Conservation (phyloP, 2,329 filamentous ascomycete genomes). For the Verticillium dahliae region DNA sequence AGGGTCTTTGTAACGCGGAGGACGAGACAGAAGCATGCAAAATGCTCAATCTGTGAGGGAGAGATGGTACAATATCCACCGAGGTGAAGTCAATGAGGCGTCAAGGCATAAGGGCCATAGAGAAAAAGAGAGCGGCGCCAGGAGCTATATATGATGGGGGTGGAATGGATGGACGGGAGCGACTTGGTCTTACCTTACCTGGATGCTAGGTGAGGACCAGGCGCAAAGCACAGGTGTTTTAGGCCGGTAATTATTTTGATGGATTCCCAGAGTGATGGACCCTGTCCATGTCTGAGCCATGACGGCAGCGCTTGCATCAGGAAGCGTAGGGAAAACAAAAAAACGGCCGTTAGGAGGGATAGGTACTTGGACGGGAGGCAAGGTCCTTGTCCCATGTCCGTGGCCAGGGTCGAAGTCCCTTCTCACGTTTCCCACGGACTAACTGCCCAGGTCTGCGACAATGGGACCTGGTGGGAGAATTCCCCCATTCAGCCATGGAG, state of each 20-base stretch:
- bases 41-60: neutral
- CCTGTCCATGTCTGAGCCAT: slow-evolving; percentile 14
- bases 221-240: slow-evolving; percentile 2
- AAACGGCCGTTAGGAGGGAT: slow-evolving; percentile 4
- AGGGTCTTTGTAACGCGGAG: neutral
- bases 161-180: neutral
- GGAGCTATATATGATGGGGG: slow-evolving; percentile 2
- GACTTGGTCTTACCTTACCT: neutral
- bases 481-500: slow-evolving; percentile 13
- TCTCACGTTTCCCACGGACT: neutral
- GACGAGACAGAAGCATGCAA: neutral
- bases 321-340: neutral
- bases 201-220: neutral
- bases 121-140: neutral
- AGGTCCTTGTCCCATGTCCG: slow-evolving; percentile 2
- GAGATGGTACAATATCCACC: neutral
- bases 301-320: slow-evolving; percentile 13
- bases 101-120: neutral
- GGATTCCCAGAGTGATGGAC: slow-evolving; percentile 2
- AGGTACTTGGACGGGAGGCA: slow-evolving; percentile 7
- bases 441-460: slow-evolving; percentile 13
- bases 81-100: neutral
- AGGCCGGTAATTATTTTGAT: slow-evolving; percentile 3
- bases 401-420: slow-evolving; percentile 13
- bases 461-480: slow-evolving; percentile 10